Conservation (phyloP, 495 filamentous ascomycete genomes). For the Penicillium soppii region DNA sequence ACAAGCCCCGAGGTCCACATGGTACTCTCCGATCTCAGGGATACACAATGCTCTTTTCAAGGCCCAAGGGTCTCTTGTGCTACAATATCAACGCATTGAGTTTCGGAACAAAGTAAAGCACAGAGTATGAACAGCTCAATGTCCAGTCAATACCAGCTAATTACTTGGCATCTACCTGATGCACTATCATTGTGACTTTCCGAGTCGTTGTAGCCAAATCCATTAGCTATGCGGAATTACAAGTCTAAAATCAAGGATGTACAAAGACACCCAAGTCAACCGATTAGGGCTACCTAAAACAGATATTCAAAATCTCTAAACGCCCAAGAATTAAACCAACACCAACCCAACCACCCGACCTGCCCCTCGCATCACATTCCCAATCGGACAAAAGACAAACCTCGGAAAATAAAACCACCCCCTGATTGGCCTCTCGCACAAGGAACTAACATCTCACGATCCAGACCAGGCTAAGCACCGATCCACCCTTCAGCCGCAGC, state of each 20-base stretch:
- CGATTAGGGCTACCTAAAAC: not conserved
- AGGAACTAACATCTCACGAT: constrained; percentile 40
- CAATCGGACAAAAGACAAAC: constrained; percentile 20
- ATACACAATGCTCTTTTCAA: not conserved
- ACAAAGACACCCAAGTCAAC: not conserved
- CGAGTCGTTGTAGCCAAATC: too few species aligned
- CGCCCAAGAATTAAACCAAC: too few species aligned
- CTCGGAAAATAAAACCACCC: not conserved
- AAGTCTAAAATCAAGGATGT: not conserved
- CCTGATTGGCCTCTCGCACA: constrained; percentile 38
- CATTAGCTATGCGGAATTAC: too few species aligned
- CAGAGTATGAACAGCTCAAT: not conserved
- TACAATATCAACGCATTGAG: too few species aligned
- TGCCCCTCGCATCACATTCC: constrained; percentile 16
- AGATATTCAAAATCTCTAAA: not conserved
- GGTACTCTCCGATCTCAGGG: not conserved
- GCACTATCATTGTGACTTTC: too few species aligned
- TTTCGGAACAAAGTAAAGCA: too few species aligned
- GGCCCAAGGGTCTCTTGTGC: not conserved
- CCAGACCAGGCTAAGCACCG: constrained; percentile 50
- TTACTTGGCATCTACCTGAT: too few species aligned
- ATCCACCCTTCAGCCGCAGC: constrained; percentile 12
- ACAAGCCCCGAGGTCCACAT: too few species aligned
- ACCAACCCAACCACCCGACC: constrained; percentile 6
- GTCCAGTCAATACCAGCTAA: not conserved